A percentile compares a stretch with the other conserved stretches of the same genome.
Evolutionary conservation across 805 yeast species (phyloP).

Genomic region (Ogataea nonfermentans): DNA sequence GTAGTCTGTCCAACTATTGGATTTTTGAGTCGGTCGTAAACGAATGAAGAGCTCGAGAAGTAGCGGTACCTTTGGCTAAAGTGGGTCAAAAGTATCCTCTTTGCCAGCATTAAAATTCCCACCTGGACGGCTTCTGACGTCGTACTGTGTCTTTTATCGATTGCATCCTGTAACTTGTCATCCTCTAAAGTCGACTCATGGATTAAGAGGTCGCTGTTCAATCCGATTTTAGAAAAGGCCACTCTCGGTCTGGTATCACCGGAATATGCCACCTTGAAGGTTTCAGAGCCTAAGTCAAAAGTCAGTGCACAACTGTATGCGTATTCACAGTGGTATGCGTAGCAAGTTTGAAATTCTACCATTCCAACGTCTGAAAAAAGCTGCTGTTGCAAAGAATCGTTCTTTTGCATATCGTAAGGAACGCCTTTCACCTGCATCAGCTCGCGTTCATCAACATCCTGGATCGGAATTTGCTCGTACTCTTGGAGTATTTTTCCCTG

Average conservation of each 20-base stretch:
- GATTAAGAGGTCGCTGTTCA: constrained; percentile 65
- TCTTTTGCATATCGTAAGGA: constrained; percentile 1
- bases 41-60: constrained; percentile 31
- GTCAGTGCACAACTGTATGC: constrained; percentile 67
- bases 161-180: constrained; percentile 72
- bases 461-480: constrained; percentile 28
- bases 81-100: constrained; percentile 76
- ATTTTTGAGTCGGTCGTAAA: constrained; percentile 24
- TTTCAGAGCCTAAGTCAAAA: constrained; percentile 34
- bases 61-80: constrained; percentile 87
- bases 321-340: constrained; percentile 82
- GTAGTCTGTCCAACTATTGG: constrained; percentile 22
- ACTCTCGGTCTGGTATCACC: constrained; percentile 92
- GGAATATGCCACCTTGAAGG: constrained; percentile 78
- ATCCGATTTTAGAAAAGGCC: constrained; percentile 60
- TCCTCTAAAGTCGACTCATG: constrained; percentile 95
- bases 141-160: constrained; percentile 81
- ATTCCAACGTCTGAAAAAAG: constrained; percentile 46
- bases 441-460: constrained; percentile 20
- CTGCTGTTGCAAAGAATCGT: constrained; percentile 9
- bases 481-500: constrained; percentile 11
- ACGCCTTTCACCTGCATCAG: constrained; percentile 15
- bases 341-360: constrained; percentile 51
- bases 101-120: constrained; percentile 68
- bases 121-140: constrained; percentile 80